Base-by-base conservation (phyloP, 805 yeast genomes). In the Saccharomycopsis oosterbeekiorum region DNA sequence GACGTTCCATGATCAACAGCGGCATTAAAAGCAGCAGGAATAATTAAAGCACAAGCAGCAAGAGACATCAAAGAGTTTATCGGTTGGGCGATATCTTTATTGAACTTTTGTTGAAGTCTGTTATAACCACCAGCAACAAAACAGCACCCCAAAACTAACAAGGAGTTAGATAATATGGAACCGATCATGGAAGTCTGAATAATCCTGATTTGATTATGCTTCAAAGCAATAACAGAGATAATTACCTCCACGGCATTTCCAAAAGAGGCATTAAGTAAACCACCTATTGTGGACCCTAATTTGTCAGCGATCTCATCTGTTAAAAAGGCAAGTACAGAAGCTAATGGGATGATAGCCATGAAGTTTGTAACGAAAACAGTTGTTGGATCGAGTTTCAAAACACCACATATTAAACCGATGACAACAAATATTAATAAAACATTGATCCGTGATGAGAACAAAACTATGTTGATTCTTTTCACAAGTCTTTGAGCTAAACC, bases 161-260 rank as follows among this genome's bases (percentile, higher is more conserved):
- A 77, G 68, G 91, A 76, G 75, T 94, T 94, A 57, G 97, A 89
- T 62, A 94, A 78, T 64, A 94, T 88, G 60, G 96, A 87, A 40
- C 99, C 99, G 62, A 94, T 80, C 98, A 94, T 93, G 19, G 96
- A 88, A 2, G 98, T 96, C 74, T 94, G 98, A 37, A 94, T 98
- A 69, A 94, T 92, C 65, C 96, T 81, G 58, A 94, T 84, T 74
- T 94, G 97, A 67, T 89, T 89, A 55, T 88, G 86, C 67, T 76
- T 79, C 68, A 94, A 78, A 0, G 99, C 99, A 67, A 93, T 90
- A 34, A 94, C 77, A 0, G 97, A 89, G 43, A 94, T 97, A 71
- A 94, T 94, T 64, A 94, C 84, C 76, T 94, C 99, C 21, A 94
- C 97, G 1, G 98, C 98, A 73, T 94, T 94, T 63, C 99, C 99